Conservation (phyloP, 164 flowering plant species). For the Tetrastigma voinierianum region DNA sequence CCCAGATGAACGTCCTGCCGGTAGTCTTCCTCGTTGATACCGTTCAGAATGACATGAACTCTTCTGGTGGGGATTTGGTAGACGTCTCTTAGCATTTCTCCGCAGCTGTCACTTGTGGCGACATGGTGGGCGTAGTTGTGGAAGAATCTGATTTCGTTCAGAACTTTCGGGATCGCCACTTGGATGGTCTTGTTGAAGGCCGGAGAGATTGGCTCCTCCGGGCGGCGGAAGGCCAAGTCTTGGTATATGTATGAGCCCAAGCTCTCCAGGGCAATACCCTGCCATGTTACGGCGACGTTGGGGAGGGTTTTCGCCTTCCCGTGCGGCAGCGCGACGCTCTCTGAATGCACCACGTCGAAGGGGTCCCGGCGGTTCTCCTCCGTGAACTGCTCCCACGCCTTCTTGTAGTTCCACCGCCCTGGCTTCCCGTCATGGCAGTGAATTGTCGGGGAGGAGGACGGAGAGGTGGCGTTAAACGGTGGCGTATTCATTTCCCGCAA, state of each 20-base stretch:
- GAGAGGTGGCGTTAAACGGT: no score
- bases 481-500: no score
- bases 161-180: constrained; percentile 41
- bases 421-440: constrained; percentile 20
- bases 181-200: constrained; percentile 19
- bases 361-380: no score
- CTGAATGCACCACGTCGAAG: constrained; percentile 51
- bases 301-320: constrained; percentile 38
- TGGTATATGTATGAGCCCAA: constrained; percentile 49
- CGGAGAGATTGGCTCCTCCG: constrained; percentile 8
- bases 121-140: constrained; percentile 45
- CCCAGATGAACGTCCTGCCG: constrained; percentile 29
- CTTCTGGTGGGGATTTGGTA: constrained; percentile 46
- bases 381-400: no score
- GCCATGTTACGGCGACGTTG: constrained; percentile 59
- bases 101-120: constrained; percentile 46
- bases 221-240: constrained; percentile 25
- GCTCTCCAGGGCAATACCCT: constrained; percentile 50
- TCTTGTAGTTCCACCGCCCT: background rate
- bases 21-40: constrained; percentile 47
- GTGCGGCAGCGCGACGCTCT: constrained; percentile 52
- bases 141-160: constrained; percentile 52
- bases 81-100: constrained; percentile 37
- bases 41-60: constrained; percentile 66
- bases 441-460: no score